Conservation (phyloP, 345 rosid genomes). For the Moricandia arvensis region DNA sequence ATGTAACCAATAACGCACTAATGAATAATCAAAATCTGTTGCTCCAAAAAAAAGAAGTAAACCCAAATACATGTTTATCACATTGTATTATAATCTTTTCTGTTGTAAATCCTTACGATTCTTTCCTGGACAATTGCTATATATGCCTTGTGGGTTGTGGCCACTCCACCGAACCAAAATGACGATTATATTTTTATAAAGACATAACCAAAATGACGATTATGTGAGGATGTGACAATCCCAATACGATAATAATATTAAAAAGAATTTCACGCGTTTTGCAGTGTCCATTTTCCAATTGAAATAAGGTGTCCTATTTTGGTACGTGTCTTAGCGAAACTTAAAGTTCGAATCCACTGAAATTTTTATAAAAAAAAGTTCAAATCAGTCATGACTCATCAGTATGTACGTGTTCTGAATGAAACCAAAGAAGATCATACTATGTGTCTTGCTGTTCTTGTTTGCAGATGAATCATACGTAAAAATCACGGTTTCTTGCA, state of each 20-base stretch:
- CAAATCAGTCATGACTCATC: not conserved
- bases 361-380: not conserved
- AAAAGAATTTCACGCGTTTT: not conserved
- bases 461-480: too few relatives aligned
- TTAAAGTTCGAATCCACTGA: not conserved
- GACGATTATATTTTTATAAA: not conserved
- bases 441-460: not conserved
- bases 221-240: not conserved
- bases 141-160: conserved; percentile 1
- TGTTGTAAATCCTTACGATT: not conserved
- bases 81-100: not conserved
- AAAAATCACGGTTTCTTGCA: too few relatives aligned
- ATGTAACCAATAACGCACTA: conserved; percentile 14
- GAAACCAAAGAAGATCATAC: not conserved
- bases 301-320: not conserved
- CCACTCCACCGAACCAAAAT: conserved; percentile 11
- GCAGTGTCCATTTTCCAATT: not conserved
- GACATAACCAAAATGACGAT: too few relatives aligned
- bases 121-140: conserved; percentile 23
- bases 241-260: too few relatives aligned
- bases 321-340: conserved; percentile 23
- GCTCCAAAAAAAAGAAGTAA: too few relatives aligned
- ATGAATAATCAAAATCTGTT: not conserved
- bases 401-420: not conserved
- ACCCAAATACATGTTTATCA: not conserved